Evolutionary conservation across 768 basidiomycete genomes (phyloP), one percentile per base, ranked within the genome.

Genomic region (Kwoniella shandongensis): DNA sequence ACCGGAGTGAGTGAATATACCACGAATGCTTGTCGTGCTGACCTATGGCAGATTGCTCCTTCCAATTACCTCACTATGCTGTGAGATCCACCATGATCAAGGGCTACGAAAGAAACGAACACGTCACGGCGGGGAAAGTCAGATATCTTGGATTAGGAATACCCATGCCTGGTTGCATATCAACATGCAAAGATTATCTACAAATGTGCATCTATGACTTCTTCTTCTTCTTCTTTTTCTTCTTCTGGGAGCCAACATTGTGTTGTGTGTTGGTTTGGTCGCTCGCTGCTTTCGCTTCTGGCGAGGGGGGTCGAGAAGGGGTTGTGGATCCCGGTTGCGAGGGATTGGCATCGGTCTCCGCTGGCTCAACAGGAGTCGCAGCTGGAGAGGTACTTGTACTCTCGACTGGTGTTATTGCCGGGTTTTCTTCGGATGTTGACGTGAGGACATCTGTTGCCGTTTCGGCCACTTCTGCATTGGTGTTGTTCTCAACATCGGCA

Each of bases 11-110:
- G 74, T 71, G 10, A 11, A 11, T 3, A 20, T 6, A 17, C 26
- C 38, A 23, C 44, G 30, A 35, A 2, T 20, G 10, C 26, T 39
- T 30, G 36, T 27, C 18, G 30, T 36, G 22, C 41, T 32, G 36
- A 42, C 20, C 23, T 29, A n/a, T 26, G 2, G 7, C 39, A 76
- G 74, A 74, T 77, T 42, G 69, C 70, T 11, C 74, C 74, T 0
- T 73, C 72, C 1, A 76, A 74, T 54, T 75, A 77, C 47, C 66
- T 75, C 40, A 59, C 67, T 7, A 35, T 74, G 44, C 52, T 75
- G 5, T 75, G 41, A 57, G 30, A 13, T 25, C 12, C 13, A 32
- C 13, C 32, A 13, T 6, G 32, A 32, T 32, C 32, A 6, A 32
- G 7, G 32, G 32, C 6, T 32, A 32, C 32, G 32, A 23, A 17